phyloP scores from a whole-genome alignment of 1,284 basidiomycete genomes.

The Rhodofomes roseus region DNA sequence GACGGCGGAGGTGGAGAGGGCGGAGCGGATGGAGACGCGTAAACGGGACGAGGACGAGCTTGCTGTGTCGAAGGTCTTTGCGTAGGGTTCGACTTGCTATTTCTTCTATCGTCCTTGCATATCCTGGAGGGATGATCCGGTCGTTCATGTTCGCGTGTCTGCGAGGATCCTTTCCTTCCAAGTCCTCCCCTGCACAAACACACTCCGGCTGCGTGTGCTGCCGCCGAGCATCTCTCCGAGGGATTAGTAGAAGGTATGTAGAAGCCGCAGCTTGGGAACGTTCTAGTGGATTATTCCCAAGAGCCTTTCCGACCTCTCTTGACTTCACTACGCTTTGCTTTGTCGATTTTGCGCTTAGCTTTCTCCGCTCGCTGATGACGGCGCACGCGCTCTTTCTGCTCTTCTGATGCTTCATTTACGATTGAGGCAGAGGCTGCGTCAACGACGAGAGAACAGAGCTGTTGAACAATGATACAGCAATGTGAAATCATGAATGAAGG shows the following conservation, averaged over 20 bases:
- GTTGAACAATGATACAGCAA: not conserved
- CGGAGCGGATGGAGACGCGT: conserved; percentile 63
- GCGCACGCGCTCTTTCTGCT: conserved; percentile 54
- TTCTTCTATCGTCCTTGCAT: not conserved
- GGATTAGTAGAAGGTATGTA: too few relatives aligned
- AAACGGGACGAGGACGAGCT: conserved; percentile 76
- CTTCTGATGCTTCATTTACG: conserved; percentile 50
- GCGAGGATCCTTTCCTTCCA: conserved; percentile 14
- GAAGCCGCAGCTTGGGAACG: too few relatives aligned
- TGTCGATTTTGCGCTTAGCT: conserved; percentile 43
- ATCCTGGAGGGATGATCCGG: not conserved
- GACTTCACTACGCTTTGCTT: conserved; percentile 45
- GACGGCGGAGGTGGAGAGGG: conserved; percentile 68
- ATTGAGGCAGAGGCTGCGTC: conserved; percentile 43
- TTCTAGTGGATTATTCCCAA: conserved; percentile 4
- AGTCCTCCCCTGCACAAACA: conserved; percentile 4
- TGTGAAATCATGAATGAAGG: conserved; percentile 1
- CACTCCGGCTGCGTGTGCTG: too few relatives aligned
- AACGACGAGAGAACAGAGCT: conserved; percentile 57
- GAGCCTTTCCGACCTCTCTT: conserved; percentile 33
- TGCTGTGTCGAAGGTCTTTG: conserved; percentile 86
- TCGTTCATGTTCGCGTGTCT: too few relatives aligned
- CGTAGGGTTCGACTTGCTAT: conserved; percentile 35
- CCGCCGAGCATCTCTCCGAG: too few relatives aligned
- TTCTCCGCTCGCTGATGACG: conserved; percentile 41